Conservation (phyloP, 2,329 filamentous ascomycete genomes). For the Graphilbum fragrans region DNA sequence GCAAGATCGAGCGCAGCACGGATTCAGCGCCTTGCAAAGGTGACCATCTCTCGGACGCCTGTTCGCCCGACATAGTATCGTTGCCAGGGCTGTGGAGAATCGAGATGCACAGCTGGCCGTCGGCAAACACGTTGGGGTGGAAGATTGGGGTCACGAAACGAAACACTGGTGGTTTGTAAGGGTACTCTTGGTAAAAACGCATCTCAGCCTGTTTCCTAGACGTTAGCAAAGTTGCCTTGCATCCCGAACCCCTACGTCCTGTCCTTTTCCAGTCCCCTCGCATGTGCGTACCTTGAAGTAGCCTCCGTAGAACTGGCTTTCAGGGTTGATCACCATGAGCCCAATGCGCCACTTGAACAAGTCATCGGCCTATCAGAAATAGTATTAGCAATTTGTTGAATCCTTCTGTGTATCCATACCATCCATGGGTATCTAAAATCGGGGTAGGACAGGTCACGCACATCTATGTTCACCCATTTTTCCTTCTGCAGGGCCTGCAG, state of each 20-base stretch:
- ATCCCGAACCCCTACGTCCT: background rate
- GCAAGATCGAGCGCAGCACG: conserved; percentile 82
- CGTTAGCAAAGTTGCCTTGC: too few relatives aligned
- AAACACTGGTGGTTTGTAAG: conserved; percentile 80
- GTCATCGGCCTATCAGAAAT: conserved; percentile 41
- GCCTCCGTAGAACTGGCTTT: conserved; percentile 83
- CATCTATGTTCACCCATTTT: conserved; percentile 87
- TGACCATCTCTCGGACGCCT: conserved; percentile 85
- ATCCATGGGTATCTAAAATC: too few relatives aligned
- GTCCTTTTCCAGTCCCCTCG: too few relatives aligned
- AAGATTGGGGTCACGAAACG: conserved; percentile 67
- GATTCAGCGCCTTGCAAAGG: conserved; percentile 90
- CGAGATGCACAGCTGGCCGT: conserved; percentile 89
- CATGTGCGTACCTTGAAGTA: conserved; percentile 88
- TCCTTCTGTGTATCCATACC: background rate
- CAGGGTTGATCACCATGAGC: conserved; percentile 84
- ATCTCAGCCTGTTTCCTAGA: conserved; percentile 72
- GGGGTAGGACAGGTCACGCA: conserved; percentile 29
- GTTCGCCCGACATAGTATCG: conserved; percentile 83
- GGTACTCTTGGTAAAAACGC: conserved; percentile 80
- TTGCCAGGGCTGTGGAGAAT: conserved; percentile 90
- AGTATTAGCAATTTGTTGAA: too few relatives aligned
- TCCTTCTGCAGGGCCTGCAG: conserved; percentile 72
- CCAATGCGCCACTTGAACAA: conserved; percentile 81
- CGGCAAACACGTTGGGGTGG: conserved; percentile 88